phyloP scores from a whole-genome alignment of 345 rosid species.

The Arabis hirsuta region DNA sequence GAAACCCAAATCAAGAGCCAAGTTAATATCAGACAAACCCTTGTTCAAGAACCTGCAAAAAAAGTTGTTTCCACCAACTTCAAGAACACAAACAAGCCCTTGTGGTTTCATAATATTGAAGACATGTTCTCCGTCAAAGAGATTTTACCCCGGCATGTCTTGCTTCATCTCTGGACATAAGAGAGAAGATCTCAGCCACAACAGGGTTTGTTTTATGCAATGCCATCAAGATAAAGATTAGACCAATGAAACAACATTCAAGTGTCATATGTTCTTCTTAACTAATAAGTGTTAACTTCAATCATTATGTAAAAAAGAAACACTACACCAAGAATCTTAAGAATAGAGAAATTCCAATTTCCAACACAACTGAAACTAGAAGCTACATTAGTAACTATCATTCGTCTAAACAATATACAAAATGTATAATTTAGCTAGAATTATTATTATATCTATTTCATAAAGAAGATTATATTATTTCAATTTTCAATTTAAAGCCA shows the following conservation, averaged over 20 bases:
- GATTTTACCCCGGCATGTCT: constrained; percentile 95
- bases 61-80: neutral
- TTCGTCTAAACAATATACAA: too few relatives aligned
- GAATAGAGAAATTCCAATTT: neutral
- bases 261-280: constrained; percentile 1
- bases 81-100: neutral
- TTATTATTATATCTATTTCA: too few relatives aligned
- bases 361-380: constrained; percentile 2
- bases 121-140: neutral
- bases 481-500: too few relatives aligned
- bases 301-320: constrained; percentile 9
- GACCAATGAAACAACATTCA: constrained; percentile 10
- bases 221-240: constrained; percentile 7
- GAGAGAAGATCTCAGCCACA: constrained; percentile 96
- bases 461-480: too few relatives aligned
- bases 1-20: constrained; percentile 97
- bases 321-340: constrained; percentile 6
- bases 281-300: constrained; percentile 8
- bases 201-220: constrained; percentile 97
- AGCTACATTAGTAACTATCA: neutral
- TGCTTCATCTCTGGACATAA: constrained; percentile 99
- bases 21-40: constrained; percentile 94
- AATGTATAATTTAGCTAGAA: too few relatives aligned
- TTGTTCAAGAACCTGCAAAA: constrained; percentile 90
- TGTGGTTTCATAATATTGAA: neutral